Evolutionary conservation across 148 eudicot genomes (phyloP), one percentile per base, ranked within the genome.

Genomic region (Arctostaphylos glauca): DNA sequence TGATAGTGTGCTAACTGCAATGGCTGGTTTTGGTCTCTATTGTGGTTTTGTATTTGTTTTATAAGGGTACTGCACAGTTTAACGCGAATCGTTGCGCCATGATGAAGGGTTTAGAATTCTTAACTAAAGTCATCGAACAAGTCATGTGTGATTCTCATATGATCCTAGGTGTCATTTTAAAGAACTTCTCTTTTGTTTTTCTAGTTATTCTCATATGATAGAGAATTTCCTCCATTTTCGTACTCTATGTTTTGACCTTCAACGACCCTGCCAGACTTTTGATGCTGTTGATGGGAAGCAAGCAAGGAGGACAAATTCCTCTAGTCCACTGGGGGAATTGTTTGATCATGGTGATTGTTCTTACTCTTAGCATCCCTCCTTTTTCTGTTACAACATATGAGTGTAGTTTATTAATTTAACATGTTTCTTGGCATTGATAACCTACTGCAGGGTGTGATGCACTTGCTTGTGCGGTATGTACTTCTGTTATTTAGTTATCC

Each of bases 231-330:
- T 81, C 25, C 46, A 9, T 56, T 31, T 38, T 12, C 55, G 16
- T 71, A 3, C 76, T 74, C 50, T 13, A 41, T 14, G 44, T 14
- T 64, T 74, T 50, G 68, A 23, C 66, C 66, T 81, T 68, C 23
- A 82, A 84, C 31, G 43, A 76, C 73, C 50, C 14, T 81, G 83
- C 62, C 82, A 96, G 99, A 97, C 99, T 80, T 97, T 97, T 84
- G 99, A 97, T 86, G 99, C 99, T 56, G 98, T 97, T 78, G 99
- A 94, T 91, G 99, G 99, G 78, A 97, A 97, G 87, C 99, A 97
- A 89, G 99, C 99, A 86, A 92, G 99, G 87, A 88, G 99, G 82
- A 97, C 99, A 81, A 93, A 90, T 87, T 97, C 98, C 48, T 97
- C 99, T 68, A 93, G 99, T 87, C 99, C 99, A 86, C 80, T 97